Base-by-base conservation (phyloP, 805 yeast genomes). In the Tetrapisispora pingtungensis region DNA sequence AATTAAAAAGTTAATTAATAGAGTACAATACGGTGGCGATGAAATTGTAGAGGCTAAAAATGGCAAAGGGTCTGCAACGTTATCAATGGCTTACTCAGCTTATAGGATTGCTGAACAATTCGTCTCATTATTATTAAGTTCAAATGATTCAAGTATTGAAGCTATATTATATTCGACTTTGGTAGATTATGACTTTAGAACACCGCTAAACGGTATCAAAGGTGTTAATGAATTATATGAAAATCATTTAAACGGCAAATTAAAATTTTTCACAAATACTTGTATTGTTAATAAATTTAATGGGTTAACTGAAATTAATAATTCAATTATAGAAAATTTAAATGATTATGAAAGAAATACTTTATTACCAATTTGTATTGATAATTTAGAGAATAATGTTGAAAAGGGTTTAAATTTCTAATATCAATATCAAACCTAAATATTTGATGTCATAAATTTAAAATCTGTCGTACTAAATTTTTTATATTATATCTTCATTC, bases 21-120 rank as follows among this genome's bases (percentile, higher is more conserved):
- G 90, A 70, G 83, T 83, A 52, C 93, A 84, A 69, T 83, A 79
- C 57, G 93, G 90, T 67, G 93, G 93, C 72, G 93, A 83, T 64
- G 93, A 83, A 70, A 88, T 83, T 54, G 90, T 84, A 55, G 78
- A 82, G 68, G 90, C 90, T 53, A 84, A 84, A 68, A 74, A 79
- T 56, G 90, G 93, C 63, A 80, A 83, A 44, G 93, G 93, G 49
- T 81, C 89, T 28, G 90, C 90, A 44, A 84, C 93, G 40, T 69
- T 84, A 57, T 83, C 90, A 26, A 84, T 84, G 93, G 90, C 90
- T 45, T 82, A 80, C 59, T 88, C 90, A 39, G 90, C 90, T 59
- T 84, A 79, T 61, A 75, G 80, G 62, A 75, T 83, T 54, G 83
- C 87, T 42, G 77, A 75, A 59, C 17, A 31, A 22, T 35, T 44